Conservation (phyloP, 2,329 filamentous ascomycete genomes). For the Neopestalotiopsis rosae region DNA sequence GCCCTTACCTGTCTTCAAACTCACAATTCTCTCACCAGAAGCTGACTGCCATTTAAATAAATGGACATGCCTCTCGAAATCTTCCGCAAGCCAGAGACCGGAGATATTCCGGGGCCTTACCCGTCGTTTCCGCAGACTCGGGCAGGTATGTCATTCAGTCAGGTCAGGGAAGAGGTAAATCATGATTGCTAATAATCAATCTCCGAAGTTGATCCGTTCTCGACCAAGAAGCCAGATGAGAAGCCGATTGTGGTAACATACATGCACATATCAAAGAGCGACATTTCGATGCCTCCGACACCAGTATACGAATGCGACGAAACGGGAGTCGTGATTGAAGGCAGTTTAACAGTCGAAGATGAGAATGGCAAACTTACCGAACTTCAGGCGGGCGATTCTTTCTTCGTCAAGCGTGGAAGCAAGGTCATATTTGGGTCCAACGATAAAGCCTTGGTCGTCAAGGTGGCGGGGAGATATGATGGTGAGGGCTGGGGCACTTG, state of each 20-base stretch:
- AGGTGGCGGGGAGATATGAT: not conserved
- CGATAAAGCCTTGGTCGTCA: not conserved
- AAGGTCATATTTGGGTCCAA: not conserved
- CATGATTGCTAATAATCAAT: not conserved
- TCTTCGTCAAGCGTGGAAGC: not conserved
- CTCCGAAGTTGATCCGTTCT: not conserved
- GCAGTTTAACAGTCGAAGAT: not conserved
- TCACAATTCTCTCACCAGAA: not conserved
- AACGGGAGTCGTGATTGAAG: not conserved
- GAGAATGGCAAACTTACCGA: not conserved
- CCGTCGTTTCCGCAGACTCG: not conserved
- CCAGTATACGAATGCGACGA: not conserved
- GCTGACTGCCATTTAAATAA: not conserved
- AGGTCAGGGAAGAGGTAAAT: not conserved
- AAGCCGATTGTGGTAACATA: not conserved
- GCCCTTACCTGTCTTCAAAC: not conserved
- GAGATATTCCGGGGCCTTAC: not conserved
- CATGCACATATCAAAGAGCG: not conserved
- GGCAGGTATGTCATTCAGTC: not conserved
- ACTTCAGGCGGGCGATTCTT: not conserved
- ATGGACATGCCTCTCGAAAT: not conserved
- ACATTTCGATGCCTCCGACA: not conserved
- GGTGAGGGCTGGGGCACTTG: not conserved
- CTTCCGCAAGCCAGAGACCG: not conserved
- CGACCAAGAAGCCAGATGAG: not conserved